A percentile compares a stretch with the other conserved stretches of the same genome.
Conservation (phyloP, 352 stramenopile genomes). For the Phytophthora sp. region DNA sequence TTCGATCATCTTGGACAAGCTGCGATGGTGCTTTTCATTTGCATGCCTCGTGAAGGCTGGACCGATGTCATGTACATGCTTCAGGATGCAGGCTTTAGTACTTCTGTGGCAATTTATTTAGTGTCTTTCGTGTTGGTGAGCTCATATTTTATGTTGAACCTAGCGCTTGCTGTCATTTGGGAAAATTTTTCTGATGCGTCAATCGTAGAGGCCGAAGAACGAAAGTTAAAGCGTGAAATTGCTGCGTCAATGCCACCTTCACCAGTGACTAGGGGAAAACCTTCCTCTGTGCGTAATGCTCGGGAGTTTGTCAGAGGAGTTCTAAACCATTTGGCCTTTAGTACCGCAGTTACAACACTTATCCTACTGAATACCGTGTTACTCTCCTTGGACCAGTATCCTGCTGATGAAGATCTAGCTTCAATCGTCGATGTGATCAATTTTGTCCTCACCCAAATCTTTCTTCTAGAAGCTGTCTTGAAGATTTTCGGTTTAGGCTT, state of each 20-base stretch:
- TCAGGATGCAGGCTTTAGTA: constrained; percentile 52
- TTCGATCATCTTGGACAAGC: constrained; percentile 91
- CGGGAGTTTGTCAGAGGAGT: constrained; percentile 26
- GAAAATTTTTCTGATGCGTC: constrained; percentile 74
- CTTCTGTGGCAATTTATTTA: constrained; percentile 75
- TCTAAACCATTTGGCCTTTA: constrained; percentile 62
- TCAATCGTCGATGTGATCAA: constrained; percentile 61
- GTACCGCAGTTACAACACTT: constrained; percentile 46
- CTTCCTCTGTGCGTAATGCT: constrained; percentile 2
- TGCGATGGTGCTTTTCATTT: constrained; percentile 90
- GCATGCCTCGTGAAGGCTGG: constrained; percentile 92
- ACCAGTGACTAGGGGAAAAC: not conserved
- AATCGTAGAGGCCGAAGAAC: constrained; percentile 59
- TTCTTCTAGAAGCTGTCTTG: constrained; percentile 54
- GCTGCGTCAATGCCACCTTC: constrained; percentile 6
- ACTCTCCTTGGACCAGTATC: constrained; percentile 82
- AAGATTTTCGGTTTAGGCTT: constrained; percentile 79
- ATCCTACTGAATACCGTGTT: constrained; percentile 88
- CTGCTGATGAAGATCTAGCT: constrained; percentile 38
- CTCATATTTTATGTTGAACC: constrained; percentile 92
- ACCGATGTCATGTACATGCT: constrained; percentile 71
- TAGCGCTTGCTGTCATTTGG: constrained; percentile 92
- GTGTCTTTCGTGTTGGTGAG: constrained; percentile 86
- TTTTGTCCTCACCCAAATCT: constrained; percentile 59
- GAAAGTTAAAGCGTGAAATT: constrained; percentile 34